Evolutionary conservation across 208 protist species (phyloP).

Genomic region (Phytomonas francai): DNA sequence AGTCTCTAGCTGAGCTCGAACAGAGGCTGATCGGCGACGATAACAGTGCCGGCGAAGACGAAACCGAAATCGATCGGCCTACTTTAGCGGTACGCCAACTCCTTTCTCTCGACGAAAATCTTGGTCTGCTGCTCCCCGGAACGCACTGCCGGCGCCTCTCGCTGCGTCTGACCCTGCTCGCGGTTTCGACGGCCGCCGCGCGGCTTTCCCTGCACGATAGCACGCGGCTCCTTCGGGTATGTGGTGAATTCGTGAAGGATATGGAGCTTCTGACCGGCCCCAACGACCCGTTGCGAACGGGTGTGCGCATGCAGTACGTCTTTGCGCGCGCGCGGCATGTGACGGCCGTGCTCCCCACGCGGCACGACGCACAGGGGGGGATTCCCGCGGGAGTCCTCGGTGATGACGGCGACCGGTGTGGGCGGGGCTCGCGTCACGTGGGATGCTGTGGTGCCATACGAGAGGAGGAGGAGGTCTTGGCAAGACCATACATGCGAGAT

Average conservation of each 20-base stretch:
- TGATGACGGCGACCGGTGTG: too few species aligned
- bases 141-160: conserved; percentile 50
- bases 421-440: conserved; percentile 7
- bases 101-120: conserved; percentile 32
- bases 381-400: too few species aligned
- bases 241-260: conserved; percentile 39
- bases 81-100: conserved; percentile 26
- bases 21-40: conserved; percentile 11
- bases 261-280: conserved; percentile 37
- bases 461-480: conserved; percentile 34
- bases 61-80: not conserved
- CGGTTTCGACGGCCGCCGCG: conserved; percentile 20
- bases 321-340: conserved; percentile 46
- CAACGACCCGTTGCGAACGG: conserved; percentile 57
- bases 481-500: conserved; percentile 51
- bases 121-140: conserved; percentile 21
- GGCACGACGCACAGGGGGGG: conserved; percentile 10
- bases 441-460: conserved; percentile 68
- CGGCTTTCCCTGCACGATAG: conserved; percentile 22
- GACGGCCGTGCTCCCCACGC: conserved; percentile 14
- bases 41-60: not conserved
- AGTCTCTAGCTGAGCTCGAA: conserved; percentile 3
- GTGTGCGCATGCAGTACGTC: conserved; percentile 60
- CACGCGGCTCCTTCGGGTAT: conserved; percentile 29
- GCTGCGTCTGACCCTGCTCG: conserved; percentile 36